Base-by-base conservation (phyloP, 176 grass and related monocot genomes). In the Metroxylon sagu region DNA sequence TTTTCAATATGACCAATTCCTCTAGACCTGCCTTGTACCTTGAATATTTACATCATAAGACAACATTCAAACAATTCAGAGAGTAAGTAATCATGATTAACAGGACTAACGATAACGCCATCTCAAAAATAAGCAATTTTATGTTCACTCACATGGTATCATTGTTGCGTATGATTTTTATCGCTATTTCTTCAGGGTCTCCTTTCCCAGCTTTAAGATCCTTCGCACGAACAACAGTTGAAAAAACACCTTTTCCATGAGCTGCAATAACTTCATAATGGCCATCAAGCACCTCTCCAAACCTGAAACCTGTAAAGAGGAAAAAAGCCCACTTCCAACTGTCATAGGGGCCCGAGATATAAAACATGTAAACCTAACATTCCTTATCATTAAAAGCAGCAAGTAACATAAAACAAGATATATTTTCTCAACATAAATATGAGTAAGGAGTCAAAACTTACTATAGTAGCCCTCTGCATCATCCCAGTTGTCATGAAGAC, bases 101-200 rank as follows among this genome's bases (percentile, higher is more conserved):
- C 35, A 43, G 35, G 12, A 12, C 12, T 43, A 12, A 43, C 12
- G 10, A 43, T 43, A 43, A 43, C 35, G 2, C 15, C 17, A 53
- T 63, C 21, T 16, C 16, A 50, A 43, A 7, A 54, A 29, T 48
- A 71, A 55, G 53, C 4, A 60, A 48, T 54, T 12, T 4, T 77
- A n/a, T 50, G 61, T 52, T 65, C 54, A 74, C 79, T 86, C 65
- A 98, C 94, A 98, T 98, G 18, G 94, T 98, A 17, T 98, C 94
- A 30, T 98, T 98, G 76, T 93, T 98, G 52, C 94, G 88, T 74
- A 98, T 98, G 49, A 98, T 98, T 83, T 98, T 98, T 68, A 98
- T 89, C 74, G 94, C 94, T 49, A 93, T 81, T 81, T 91, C 92
- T 71, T 83, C 79, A 54, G 84, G 93, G 50, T 92, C 93, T 65